Percentiles rank a stretch among this genome's conserved stretches.
These are phyloP conservation scores for Solanum appendiculatum DNA, from an alignment of 257 asterid species.

Conservation along the genomic window DNA sequence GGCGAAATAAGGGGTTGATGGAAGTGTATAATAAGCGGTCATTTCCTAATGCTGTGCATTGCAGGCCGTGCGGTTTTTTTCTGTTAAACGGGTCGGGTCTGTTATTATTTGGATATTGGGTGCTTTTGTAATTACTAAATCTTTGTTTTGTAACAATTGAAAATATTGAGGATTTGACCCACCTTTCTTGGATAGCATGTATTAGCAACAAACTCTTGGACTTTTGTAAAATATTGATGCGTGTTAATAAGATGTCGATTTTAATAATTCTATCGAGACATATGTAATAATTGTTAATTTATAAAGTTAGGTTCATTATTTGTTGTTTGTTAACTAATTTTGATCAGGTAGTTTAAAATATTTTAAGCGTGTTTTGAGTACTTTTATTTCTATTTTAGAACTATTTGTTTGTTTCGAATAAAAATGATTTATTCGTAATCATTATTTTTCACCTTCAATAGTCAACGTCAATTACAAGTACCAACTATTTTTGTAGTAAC, in stretches of 20 bases:
- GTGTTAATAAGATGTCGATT: not conserved
- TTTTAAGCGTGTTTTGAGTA: not conserved
- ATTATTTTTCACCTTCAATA: not conserved
- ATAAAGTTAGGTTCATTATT: not conserved
- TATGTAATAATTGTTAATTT: not conserved
- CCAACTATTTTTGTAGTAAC: not conserved
- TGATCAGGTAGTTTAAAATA: not conserved
- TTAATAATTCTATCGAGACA: not conserved
- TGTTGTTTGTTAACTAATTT: not conserved
- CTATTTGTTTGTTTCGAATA: not conserved
- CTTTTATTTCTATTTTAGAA: not conserved
- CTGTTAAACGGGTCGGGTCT: not conserved
- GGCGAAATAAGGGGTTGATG: not conserved
- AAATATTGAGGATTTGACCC: not conserved
- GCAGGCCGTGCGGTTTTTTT: not conserved
- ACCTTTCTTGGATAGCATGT: not conserved
- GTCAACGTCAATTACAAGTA: not conserved
- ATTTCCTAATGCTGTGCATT: not conserved
- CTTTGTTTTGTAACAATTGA: not conserved
- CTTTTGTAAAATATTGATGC: no score
- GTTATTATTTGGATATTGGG: not conserved
- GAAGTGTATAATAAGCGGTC: not conserved
- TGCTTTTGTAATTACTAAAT: not conserved
- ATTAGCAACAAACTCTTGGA: not conserved
- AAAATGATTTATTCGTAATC: not conserved